Evolutionary conservation across 495 filamentous ascomycete genomes (phyloP).

Genomic region (Chaetomium cochliodes): DNA sequence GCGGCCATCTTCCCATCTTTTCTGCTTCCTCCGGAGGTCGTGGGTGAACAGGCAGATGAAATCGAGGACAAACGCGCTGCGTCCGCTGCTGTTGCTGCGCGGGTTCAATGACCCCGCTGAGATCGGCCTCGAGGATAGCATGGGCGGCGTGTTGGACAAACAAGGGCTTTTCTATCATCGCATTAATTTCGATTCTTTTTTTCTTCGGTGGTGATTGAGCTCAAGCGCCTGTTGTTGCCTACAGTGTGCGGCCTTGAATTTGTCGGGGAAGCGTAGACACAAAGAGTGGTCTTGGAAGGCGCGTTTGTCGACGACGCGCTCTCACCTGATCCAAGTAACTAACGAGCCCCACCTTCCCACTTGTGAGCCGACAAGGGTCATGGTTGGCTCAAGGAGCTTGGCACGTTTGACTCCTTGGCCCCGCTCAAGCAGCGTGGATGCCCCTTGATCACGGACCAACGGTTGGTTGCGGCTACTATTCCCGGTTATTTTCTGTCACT

Average conservation of each 20-base stretch:
- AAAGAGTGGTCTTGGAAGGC: slow-evolving; percentile 4
- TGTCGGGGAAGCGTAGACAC: neutral
- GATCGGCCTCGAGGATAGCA: slow-evolving; percentile 23
- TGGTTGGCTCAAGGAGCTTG: neutral
- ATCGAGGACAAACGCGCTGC: slow-evolving; percentile 66
- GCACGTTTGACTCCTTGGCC: no score
- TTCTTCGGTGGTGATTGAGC: neutral
- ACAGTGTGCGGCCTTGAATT: neutral
- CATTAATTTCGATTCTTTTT: neutral
- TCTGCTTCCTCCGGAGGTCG: slow-evolving; percentile 80
- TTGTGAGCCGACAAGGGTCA: neutral
- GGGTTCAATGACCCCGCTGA: neutral
- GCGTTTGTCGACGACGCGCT: slow-evolving; percentile 16
- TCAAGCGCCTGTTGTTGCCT: neutral
- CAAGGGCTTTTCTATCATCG: slow-evolving; percentile 11
- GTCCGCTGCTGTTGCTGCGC: slow-evolving; percentile 13
- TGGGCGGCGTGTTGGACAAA: slow-evolving; percentile 25
- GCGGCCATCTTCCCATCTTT: slow-evolving; percentile 90
- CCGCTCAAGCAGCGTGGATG: neutral
- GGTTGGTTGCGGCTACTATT: neutral
- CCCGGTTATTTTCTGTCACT: neutral
- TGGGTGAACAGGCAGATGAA: slow-evolving; percentile 82
- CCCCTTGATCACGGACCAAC: neutral
- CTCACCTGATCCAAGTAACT: slow-evolving; percentile 22
- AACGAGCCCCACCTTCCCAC: slow-evolving; percentile 6